Evolutionary conservation across 305 asterid species (phyloP).

Genomic region (Striga hermonthica): DNA sequence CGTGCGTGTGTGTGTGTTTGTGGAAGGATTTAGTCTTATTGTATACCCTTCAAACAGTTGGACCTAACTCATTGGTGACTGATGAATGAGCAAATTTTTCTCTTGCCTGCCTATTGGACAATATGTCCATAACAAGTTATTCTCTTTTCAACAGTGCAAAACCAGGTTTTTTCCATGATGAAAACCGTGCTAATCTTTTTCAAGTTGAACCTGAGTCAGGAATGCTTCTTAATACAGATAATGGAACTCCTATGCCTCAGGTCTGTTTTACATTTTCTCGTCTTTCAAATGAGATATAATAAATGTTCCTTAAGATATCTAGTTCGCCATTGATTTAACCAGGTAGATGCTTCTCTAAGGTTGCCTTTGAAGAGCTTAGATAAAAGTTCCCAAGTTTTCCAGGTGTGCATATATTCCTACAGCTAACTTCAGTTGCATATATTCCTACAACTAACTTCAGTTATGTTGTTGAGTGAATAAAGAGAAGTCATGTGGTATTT

Average conservation of each 20-base stretch:
- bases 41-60: conserved; percentile 16
- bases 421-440: conserved; percentile 13
- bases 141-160: conserved; percentile 64
- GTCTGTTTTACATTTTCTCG: conserved; percentile 42
- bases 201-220: conserved; percentile 90
- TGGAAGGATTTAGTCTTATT: conserved; percentile 15
- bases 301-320: conserved; percentile 15
- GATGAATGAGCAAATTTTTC: conserved; percentile 28
- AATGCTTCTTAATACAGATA: conserved; percentile 92
- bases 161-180: conserved; percentile 94
- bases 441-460: conserved; percentile 17
- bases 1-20: no score
- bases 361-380: conserved; percentile 55
- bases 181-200: conserved; percentile 79
- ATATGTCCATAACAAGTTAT: conserved; percentile 30
- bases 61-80: conserved; percentile 19
- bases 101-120: conserved; percentile 14
- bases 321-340: conserved; percentile 30
- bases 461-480: conserved; percentile 20
- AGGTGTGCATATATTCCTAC: conserved; percentile 45
- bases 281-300: conserved; percentile 16
- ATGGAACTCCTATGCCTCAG: conserved; percentile 97
- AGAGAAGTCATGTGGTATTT: not conserved
- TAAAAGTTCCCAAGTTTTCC: conserved; percentile 72
- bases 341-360: conserved; percentile 76